Conservation (phyloP, 495 filamentous ascomycete species). For the Neurospora tetrasperma region DNA sequence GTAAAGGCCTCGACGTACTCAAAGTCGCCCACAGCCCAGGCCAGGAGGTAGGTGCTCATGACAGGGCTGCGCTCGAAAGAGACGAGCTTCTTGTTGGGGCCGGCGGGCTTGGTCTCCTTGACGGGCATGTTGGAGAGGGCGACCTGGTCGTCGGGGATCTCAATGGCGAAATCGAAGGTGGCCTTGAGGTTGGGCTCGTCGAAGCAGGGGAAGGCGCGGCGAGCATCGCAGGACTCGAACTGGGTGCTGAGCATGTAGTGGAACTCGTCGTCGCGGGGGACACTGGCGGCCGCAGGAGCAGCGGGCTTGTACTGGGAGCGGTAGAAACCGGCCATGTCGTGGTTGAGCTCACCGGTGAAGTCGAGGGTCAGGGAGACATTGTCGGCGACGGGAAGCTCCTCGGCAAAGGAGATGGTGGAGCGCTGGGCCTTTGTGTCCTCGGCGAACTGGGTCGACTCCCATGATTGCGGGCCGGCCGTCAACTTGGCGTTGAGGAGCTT, state of each 20-base stretch:
- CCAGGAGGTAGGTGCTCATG: constrained; percentile 96
- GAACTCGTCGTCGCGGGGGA: constrained; percentile 66
- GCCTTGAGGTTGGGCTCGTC: constrained; percentile 97
- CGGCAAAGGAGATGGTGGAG: constrained; percentile 58
- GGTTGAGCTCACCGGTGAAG: constrained; percentile 83
- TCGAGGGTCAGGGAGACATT: constrained; percentile 59
- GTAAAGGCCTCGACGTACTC: constrained; percentile 91
- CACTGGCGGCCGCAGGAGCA: constrained; percentile 54
- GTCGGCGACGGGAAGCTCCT: constrained; percentile 50
- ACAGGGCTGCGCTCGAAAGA: constrained; percentile 77
- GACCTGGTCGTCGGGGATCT: constrained; percentile 75
- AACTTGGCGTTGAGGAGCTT: constrained; percentile 47
- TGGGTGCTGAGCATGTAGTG: constrained; percentile 95
- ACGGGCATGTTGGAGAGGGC: constrained; percentile 93
- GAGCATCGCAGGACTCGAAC: constrained; percentile 92
- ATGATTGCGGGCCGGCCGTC: constrained; percentile 32
- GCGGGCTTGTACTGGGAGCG: constrained; percentile 85
- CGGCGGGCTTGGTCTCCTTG: constrained; percentile 51
- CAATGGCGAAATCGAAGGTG: constrained; percentile 84
- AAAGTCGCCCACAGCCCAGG: constrained; percentile 95
- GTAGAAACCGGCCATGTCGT: constrained; percentile 94
- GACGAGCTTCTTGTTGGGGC: constrained; percentile 61
- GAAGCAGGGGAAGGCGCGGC: constrained; percentile 92
- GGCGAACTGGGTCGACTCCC: constrained; percentile 53
- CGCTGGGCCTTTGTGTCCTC: constrained; percentile 77